Evolutionary conservation across 495 filamentous ascomycete species (phyloP).

Genomic region (Daldinia childiae): DNA sequence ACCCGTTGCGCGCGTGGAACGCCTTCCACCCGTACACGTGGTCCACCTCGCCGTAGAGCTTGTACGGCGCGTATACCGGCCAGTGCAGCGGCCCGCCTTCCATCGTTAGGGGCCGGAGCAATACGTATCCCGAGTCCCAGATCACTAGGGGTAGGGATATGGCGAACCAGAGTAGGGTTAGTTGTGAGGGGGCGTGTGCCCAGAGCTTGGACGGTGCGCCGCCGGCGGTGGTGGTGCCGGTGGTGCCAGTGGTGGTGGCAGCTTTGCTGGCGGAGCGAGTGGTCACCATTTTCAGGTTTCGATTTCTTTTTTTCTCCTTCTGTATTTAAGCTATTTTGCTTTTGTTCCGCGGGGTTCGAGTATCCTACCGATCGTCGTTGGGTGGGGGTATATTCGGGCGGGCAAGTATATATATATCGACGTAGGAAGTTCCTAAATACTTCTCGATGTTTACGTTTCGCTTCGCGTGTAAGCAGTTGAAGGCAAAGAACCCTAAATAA

Average conservation of each 20-base stretch:
- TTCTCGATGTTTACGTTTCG: too few relatives aligned
- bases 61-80: slow-evolving; percentile 82
- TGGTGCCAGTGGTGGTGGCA: not conserved
- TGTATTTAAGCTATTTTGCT: not conserved
- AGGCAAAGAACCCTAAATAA: too few relatives aligned
- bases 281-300: slow-evolving; percentile 36
- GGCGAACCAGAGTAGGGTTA: slow-evolving; percentile 76
- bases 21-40: slow-evolving; percentile 86
- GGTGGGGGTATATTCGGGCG: not conserved
- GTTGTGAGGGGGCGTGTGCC: slow-evolving; percentile 73
- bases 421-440: not conserved
- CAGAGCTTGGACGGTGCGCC: slow-evolving; percentile 46
- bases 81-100: slow-evolving; percentile 77
- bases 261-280: slow-evolving; percentile 45
- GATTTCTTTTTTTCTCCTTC: not conserved
- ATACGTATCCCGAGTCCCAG: slow-evolving; percentile 85
- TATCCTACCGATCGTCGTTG: not conserved
- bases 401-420: not conserved
- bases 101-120: slow-evolving; percentile 86
- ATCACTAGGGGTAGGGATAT: slow-evolving; percentile 82
- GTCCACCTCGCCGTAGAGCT: slow-evolving; percentile 82
- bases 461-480: too few relatives aligned
- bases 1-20: slow-evolving; percentile 75
- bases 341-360: not conserved
- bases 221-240: not conserved